Evolutionary conservation across 2,329 filamentous ascomycete species (phyloP), one percentile per base, ranked within the genome.

Genomic region (Leptosphaerulina australis): DNA sequence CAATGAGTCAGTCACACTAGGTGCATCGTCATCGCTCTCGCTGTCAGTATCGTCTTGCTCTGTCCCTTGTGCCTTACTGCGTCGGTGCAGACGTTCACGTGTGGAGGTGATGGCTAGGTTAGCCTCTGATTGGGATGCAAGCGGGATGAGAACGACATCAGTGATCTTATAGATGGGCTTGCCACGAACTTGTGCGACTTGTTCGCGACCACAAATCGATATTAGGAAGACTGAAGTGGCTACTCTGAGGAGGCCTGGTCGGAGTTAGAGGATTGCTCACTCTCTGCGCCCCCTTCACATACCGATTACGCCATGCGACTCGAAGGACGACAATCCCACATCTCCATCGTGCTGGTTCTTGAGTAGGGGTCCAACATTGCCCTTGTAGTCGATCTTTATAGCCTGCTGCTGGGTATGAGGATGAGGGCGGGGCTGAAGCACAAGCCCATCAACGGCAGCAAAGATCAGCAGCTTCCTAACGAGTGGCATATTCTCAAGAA

Each of bases 91-190:
- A 56, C 72, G 76, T 44, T 75, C 79, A 56, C 68, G 78, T 0
- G 88, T 89, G 47, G 83, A 81, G 2, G 76, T 73, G 50, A 97
- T 88, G 7, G 90, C 88, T 21, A 82, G 81, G 54, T 84, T 80
- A 4, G 93, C 92, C 33, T 95, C 90, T 30, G 74, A 70, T 63
- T 87, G 87, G 5, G 88, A 93, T 2, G 86, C 83, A 44, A 94
- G 85, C 0, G 94, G 94, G 5, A 96, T 96, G n/a, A 97, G 78
- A 5, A 91, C 88, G 24, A 97, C 89, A 62, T 95, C 90, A 33
- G 88, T 94, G 52, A 97, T 84, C 29, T 91, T 86, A 72, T 95
- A 99, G 46, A 97, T 79, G 0, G 92, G 87, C 46, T 83, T 86
- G 5, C 90, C 91, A 58, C 87, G 85, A 39, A 97, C 85, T 58